Evolutionary conservation across 2,329 filamentous ascomycete species (phyloP), one percentile per base, ranked within the genome.

Genomic region (Kalmusia sp.): DNA sequence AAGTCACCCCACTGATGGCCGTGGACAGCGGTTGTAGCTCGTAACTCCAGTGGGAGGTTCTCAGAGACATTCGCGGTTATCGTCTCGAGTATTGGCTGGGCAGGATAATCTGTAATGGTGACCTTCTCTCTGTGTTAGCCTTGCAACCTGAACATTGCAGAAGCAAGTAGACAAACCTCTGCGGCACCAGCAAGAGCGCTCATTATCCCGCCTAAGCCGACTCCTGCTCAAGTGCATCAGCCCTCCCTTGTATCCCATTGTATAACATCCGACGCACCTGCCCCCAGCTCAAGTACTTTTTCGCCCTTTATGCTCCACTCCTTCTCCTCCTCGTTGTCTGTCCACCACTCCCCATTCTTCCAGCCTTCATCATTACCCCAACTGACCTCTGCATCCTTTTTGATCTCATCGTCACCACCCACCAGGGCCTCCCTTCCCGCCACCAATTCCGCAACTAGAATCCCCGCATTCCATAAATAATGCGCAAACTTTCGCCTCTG

Each of bases 391-490:
- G 60, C 50, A 58, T 62, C 39, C 39, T 52, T 48, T 1, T 53
- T 51, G 12, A 63, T 67, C 6, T 59, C 52, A n/a, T 61, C 54
- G 34, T 59, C 53, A n/a, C n/a, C n/a, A n/a, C 4, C 57, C 54
- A 14, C 19, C 55, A 5, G 39, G 17, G n/a, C n/a, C 47, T 54
- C 40, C 28, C 54, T 54, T 31, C 74, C 74, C 4, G 71, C 74
- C 25, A 80, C 66, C 35, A 79, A 52, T 62, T 80, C 78, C 4
- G 70, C 78, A 71, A 79, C 70, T 58, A 79, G 65, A 24, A 81
- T 65, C 0, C 77, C 77, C 6, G 87, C 80, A 72, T 92, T 92
- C 88, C 88, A 92, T 22, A 91, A 74, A 70, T 87, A 90, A 68
- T 92, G 88, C 56, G 86, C 85, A 68, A 90, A 91, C 38, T 91